Conservation (phyloP, 768 basidiomycete species). For the Naganishia randhawae region DNA sequence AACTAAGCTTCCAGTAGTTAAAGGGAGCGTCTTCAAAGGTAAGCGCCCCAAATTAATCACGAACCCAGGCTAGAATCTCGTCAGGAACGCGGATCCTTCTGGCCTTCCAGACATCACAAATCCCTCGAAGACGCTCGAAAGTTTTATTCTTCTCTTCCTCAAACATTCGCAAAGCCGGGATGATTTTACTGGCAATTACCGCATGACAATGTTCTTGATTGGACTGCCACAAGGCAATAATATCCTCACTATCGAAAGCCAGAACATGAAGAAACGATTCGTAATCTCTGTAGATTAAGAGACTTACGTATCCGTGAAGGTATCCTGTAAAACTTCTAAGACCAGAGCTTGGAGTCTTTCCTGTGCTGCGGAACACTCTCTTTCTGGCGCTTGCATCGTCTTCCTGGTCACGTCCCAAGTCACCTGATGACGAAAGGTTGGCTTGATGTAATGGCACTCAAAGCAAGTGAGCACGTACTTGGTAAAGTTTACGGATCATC, state of each 20-base stretch:
- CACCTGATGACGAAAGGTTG: neutral
- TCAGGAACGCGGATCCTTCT: conserved; percentile 2
- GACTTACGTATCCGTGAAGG: conserved; percentile 1
- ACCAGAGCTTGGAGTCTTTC: conserved; percentile 13
- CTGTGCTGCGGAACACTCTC: neutral
- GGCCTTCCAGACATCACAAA: neutral
- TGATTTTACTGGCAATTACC: neutral
- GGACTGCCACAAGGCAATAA: neutral
- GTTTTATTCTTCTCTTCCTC: conserved; percentile 2
- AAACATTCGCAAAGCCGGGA: neutral
- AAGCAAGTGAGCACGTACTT: neutral
- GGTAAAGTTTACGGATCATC: conserved; percentile 1
- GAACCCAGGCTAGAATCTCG: neutral
- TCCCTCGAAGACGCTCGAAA: neutral
- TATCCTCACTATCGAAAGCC: neutral
- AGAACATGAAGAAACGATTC: neutral
- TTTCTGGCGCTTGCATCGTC: neutral
- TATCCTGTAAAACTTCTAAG: neutral
- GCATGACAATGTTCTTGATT: conserved; percentile 7
- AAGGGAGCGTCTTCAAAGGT: neutral
- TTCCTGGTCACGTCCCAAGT: neutral
- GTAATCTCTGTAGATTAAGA: neutral
- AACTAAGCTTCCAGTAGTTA: neutral
- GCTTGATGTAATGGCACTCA: neutral
- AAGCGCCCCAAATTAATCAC: no score